Conservation (phyloP, 2,329 filamentous ascomycete genomes). For the Peltaster fructicola region DNA sequence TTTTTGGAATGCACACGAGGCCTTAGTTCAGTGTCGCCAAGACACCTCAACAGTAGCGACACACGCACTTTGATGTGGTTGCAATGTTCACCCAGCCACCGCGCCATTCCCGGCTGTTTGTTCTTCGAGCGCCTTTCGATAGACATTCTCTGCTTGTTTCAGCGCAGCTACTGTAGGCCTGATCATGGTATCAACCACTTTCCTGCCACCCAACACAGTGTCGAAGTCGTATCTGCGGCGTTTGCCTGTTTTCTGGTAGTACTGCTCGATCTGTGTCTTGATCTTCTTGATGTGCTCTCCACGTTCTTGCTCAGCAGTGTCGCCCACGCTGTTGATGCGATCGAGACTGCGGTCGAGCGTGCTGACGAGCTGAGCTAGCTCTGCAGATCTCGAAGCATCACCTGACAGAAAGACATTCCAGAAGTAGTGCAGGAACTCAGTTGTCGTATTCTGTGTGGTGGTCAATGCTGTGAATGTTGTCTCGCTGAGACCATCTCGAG, state of each 20-base stretch:
- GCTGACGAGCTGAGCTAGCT: conserved; percentile 67
- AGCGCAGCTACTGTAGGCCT: conserved; percentile 56
- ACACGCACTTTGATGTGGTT: neutral
- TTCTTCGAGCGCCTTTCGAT: conserved; percentile 42
- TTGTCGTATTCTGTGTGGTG: conserved; percentile 77
- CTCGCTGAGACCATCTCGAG: conserved; percentile 20
- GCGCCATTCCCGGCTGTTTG: neutral
- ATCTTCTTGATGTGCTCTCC: conserved; percentile 46
- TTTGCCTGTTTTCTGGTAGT: conserved; percentile 55
- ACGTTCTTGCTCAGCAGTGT: conserved; percentile 60
- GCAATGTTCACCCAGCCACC: neutral
- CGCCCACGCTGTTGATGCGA: conserved; percentile 63
- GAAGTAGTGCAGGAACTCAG: conserved; percentile 94
- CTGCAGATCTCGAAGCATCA: conserved; percentile 55
- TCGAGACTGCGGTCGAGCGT: conserved; percentile 60
- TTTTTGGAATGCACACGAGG: too few relatives aligned
- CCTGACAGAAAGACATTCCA: conserved; percentile 86
- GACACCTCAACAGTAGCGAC: too few relatives aligned
- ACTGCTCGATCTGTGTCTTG: conserved; percentile 52
- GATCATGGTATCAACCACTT: conserved; percentile 60
- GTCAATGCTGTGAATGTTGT: conserved; percentile 43
- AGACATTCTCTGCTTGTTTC: conserved; percentile 51
- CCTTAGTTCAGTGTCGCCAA: too few relatives aligned
- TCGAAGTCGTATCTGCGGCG: conserved; percentile 47
- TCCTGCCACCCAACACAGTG: conserved; percentile 55